A percentile compares a stretch with the other conserved stretches of the same genome.
Conservation (phyloP, 192 early-diverging fungal genomes). For the Coemansia furcata region DNA sequence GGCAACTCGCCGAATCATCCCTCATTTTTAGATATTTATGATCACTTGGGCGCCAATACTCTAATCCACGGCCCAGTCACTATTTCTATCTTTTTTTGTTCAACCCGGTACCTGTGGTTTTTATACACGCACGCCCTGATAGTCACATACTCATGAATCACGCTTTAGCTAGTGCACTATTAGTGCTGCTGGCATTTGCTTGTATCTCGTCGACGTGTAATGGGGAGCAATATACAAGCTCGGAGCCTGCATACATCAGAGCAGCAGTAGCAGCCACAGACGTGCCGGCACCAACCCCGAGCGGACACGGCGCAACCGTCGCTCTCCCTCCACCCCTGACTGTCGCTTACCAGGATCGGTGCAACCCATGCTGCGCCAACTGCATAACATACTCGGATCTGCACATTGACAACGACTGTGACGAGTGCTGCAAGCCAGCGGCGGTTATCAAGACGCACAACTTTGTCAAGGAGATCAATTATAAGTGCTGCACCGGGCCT, state of each 20-base stretch:
- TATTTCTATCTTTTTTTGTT: neutral
- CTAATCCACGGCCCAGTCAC: neutral
- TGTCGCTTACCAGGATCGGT: slow-evolving; percentile 47
- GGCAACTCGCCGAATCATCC: neutral
- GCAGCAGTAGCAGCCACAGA: neutral
- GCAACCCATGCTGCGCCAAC: slow-evolving; percentile 51
- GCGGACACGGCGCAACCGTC: slow-evolving; percentile 18
- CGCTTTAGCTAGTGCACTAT: slow-evolving; percentile 18
- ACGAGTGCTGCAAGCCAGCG: slow-evolving; percentile 51
- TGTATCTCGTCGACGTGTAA: slow-evolving; percentile 11
- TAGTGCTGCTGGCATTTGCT: slow-evolving; percentile 17
- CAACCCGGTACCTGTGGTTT: neutral
- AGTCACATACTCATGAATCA: slow-evolving; percentile 17
- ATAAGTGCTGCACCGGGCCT: slow-evolving; percentile 54
- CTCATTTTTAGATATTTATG: neutral
- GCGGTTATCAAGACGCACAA: slow-evolving; percentile 52
- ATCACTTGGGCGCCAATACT: neutral
- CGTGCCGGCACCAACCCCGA: slow-evolving; percentile 8
- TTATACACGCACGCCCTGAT: neutral
- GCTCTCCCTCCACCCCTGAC: slow-evolving; percentile 46
- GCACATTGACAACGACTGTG: slow-evolving; percentile 45
- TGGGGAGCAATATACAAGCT: slow-evolving; percentile 16
- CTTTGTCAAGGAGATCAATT: slow-evolving; percentile 52
- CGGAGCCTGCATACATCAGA: slow-evolving; percentile 17
- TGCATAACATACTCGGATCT: slow-evolving; percentile 49